phyloP scores from a whole-genome alignment of 2,329 filamentous ascomycete species.

The Sarocladiaceae sp. region DNA sequence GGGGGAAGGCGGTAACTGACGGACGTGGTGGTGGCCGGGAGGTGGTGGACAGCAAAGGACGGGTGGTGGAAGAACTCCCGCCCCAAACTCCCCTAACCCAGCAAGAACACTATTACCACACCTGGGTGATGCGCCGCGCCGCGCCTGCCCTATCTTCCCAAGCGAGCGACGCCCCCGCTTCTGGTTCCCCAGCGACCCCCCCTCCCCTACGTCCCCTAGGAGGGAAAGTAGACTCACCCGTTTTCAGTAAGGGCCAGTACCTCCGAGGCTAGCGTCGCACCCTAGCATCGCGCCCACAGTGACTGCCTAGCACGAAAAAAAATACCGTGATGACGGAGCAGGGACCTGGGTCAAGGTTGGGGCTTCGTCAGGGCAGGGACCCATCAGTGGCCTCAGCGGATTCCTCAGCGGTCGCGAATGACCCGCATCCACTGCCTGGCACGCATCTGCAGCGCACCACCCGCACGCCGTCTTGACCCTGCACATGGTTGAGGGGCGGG shows the following conservation, averaged over 20 bases:
- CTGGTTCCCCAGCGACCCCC: slow-evolving; percentile 1
- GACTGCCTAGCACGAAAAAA: not conserved
- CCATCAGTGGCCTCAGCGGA: not conserved
- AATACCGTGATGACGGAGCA: slow-evolving; percentile 7
- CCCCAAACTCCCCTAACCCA: slow-evolving; percentile 41
- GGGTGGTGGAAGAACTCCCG: slow-evolving; percentile 36
- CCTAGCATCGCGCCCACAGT: not conserved
- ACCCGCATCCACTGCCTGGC: slow-evolving; percentile 5
- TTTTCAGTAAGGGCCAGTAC: slow-evolving; percentile 6
- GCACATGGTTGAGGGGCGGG: not conserved
- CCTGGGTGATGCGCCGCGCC: slow-evolving; percentile 4
- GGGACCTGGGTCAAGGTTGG: not conserved
- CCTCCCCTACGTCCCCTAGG: not conserved
- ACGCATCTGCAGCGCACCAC: slow-evolving; percentile 2
- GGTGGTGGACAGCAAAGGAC: slow-evolving; percentile 18
- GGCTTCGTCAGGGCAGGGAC: not conserved
- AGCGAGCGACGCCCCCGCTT: slow-evolving; percentile 5
- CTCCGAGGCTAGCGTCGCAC: not conserved
- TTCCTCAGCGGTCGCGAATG: not conserved
- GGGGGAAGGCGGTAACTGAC: slow-evolving; percentile 24
- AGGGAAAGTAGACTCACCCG: not conserved
- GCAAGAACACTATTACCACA: slow-evolving; percentile 5
- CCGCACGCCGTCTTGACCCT: not conserved
- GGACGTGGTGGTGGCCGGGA: slow-evolving; percentile 30
- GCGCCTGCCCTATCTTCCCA: slow-evolving; percentile 7